These are phyloP conservation scores for Neofusicoccum umdonicola DNA, from an alignment of 2,329 filamentous ascomycete species.

Conservation along the genomic window DNA sequence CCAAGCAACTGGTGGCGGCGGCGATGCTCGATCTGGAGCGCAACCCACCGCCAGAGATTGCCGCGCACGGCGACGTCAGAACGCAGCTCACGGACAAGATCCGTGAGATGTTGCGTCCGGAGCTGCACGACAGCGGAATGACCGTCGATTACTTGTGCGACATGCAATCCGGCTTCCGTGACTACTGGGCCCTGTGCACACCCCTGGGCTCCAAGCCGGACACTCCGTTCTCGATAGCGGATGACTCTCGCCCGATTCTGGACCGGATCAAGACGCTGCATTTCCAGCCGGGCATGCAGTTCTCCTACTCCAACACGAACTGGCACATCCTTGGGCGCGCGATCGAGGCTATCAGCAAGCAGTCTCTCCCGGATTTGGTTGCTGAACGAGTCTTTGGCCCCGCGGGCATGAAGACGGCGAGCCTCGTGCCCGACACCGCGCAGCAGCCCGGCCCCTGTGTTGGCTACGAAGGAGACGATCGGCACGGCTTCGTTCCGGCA, in stretches of 20 bases:
- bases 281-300: slow-evolving; percentile 44
- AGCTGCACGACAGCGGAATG: neutral
- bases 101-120: neutral
- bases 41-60: neutral
- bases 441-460: neutral
- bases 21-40: slow-evolving; percentile 37
- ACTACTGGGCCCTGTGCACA: neutral
- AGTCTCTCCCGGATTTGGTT: neutral
- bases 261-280: slow-evolving; percentile 27
- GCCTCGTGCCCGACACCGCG: neutral
- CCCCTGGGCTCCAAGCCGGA: neutral
- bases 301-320: slow-evolving; percentile 46
- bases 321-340: slow-evolving; percentile 40
- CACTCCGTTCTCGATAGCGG: neutral
- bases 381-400: neutral
- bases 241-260: neutral
- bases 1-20: slow-evolving; percentile 46
- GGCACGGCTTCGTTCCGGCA: neutral
- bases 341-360: slow-evolving; percentile 39
- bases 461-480: neutral
- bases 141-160: neutral
- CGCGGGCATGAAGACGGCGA: neutral
- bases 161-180: neutral
- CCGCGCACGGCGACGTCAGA: neutral
- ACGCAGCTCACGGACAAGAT: neutral